Conservation (phyloP, 345 rosid species). For the Brassica rapa region DNA sequence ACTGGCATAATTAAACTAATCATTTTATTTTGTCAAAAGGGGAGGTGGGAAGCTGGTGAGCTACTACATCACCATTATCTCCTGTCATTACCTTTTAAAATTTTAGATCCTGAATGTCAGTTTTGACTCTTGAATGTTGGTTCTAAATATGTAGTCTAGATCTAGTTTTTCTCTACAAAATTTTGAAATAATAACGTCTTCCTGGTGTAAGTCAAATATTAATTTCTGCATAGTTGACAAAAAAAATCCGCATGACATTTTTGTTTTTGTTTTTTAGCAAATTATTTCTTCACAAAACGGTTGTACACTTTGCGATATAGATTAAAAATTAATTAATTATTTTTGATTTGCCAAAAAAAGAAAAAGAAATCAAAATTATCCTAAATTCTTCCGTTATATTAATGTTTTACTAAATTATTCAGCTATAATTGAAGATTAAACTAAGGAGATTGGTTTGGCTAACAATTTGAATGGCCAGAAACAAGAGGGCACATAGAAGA, state of each 20-base stretch:
- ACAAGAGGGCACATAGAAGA: slow-evolving; percentile 34
- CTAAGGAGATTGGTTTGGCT: slow-evolving; percentile 1
- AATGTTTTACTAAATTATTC: neutral
- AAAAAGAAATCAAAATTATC: neutral
- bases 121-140: slow-evolving; percentile 35
- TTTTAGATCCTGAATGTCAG: slow-evolving; percentile 8
- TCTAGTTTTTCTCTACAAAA: neutral
- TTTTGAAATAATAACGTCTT: neutral
- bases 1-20: slow-evolving; percentile 30
- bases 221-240: neutral
- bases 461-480: slow-evolving; percentile 1
- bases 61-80: slow-evolving; percentile 36
- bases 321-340: neutral
- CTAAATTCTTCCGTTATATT: neutral
- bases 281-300: neutral
- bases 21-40: slow-evolving; percentile 30
- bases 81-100: slow-evolving; percentile 21
- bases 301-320: neutral
- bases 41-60: slow-evolving; percentile 37
- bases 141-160: slow-evolving; percentile 1
- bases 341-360: neutral
- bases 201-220: neutral
- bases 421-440: neutral
- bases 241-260: no score
- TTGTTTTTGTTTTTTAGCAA: neutral